These are phyloP conservation scores for Xylaria arbuscula DNA, from an alignment of 2,329 filamentous ascomycete genomes.

Conservation along the genomic window DNA sequence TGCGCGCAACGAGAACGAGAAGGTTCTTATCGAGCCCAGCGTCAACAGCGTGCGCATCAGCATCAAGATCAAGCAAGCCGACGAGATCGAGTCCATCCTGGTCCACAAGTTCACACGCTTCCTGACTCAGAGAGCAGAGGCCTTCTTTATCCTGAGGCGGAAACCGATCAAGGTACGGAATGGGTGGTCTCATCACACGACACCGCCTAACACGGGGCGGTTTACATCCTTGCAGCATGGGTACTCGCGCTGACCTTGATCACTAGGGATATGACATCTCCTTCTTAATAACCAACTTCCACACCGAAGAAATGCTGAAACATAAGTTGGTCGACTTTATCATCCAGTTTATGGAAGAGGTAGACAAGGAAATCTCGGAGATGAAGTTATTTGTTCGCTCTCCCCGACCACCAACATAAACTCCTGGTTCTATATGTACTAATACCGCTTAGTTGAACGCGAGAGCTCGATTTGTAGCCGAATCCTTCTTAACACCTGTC, in stretches of 20 bases:
- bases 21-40: constrained; percentile 93
- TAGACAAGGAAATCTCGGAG: constrained; percentile 99
- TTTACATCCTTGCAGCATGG: neutral
- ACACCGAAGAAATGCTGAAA: constrained; percentile 98
- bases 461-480: constrained; percentile 94
- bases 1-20: constrained; percentile 96
- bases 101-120: constrained; percentile 99
- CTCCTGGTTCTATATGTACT: constrained; percentile 37
- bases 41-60: constrained; percentile 97
- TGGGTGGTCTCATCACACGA: neutral
- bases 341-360: constrained; percentile 99
- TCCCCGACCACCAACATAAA: neutral
- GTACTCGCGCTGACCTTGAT: constrained; percentile 51
- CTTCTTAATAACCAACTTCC: constrained; percentile 98
- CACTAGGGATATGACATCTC: constrained; percentile 92
- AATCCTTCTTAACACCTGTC: constrained; percentile 97
- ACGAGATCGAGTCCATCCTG: constrained; percentile 97
- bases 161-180: constrained; percentile 89
- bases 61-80: constrained; percentile 99
- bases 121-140: constrained; percentile 93
- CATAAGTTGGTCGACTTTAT: constrained; percentile 99
- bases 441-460: constrained; percentile 80
- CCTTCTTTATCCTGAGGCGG: constrained; percentile 94
- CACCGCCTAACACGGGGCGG: neutral
- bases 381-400: constrained; percentile 97